Evolutionary conservation across 148 eudicot species (phyloP).

Genomic region (Rhododendron mucronatum): DNA sequence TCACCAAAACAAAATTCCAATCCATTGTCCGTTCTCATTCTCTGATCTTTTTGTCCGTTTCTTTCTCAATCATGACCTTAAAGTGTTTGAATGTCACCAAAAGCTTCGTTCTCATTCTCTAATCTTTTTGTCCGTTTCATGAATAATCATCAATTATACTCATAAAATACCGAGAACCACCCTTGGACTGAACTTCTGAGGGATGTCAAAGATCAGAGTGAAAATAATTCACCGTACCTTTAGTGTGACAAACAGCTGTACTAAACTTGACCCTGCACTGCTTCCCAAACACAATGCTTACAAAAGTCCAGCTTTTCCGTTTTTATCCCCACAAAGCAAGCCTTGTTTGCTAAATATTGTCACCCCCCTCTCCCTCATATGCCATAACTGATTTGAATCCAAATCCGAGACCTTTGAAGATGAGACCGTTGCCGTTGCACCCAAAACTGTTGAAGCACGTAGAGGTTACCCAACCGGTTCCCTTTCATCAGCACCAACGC

Average conservation of each 20-base stretch:
- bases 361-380: conserved; percentile 15
- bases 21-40: conserved; percentile 4
- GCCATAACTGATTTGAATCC: background rate
- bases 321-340: background rate
- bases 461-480: background rate
- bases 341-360: background rate
- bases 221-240: background rate
- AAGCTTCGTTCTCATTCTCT: no score
- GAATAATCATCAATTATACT: conserved; percentile 16
- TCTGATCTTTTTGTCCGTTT: background rate
- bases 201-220: conserved; percentile 13
- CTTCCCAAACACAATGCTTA: conserved; percentile 11
- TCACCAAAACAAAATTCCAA: background rate
- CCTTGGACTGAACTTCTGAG: background rate
- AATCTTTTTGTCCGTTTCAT: no score
- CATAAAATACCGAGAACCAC: background rate
- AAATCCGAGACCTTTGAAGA: background rate
- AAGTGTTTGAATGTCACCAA: background rate
- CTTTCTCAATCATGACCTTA: conserved; percentile 14
- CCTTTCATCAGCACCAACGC: background rate
- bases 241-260: background rate
- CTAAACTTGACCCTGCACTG: background rate
- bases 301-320: background rate
- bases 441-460: background rate
- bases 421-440: background rate